These are phyloP conservation scores for Cryptococcus sp. DNA, from an alignment of 1,284 basidiomycete species.

Conservation along the genomic window DNA sequence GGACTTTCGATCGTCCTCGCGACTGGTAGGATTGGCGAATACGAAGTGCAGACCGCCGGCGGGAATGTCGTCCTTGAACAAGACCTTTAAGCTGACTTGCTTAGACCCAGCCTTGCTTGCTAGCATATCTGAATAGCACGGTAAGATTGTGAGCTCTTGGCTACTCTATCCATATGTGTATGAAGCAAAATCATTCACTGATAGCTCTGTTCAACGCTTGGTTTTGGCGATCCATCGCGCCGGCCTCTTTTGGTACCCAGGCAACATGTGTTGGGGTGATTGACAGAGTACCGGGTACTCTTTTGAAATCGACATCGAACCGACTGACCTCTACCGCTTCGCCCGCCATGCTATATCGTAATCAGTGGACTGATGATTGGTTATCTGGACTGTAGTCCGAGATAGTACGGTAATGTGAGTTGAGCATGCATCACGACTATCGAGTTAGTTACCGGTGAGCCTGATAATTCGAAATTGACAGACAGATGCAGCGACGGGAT, in stretches of 20 bases:
- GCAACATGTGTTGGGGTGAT: slow-evolving; percentile 44
- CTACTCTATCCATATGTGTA: background rate
- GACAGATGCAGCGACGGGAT: no score
- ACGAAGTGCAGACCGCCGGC: slow-evolving; percentile 47
- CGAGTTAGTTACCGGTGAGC: no score
- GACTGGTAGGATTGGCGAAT: slow-evolving; percentile 35
- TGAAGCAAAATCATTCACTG: slow-evolving; percentile 28
- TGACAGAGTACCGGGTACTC: slow-evolving; percentile 45
- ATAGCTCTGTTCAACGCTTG: slow-evolving; percentile 47
- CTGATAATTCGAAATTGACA: no score
- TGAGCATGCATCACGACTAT: background rate
- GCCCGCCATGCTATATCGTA: slow-evolving; percentile 12
- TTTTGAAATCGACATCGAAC: slow-evolving; percentile 48
- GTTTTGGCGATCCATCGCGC: slow-evolving; percentile 45
- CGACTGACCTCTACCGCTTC: slow-evolving; percentile 19
- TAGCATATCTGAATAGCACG: slow-evolving; percentile 41
- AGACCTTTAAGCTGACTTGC: slow-evolving; percentile 44
- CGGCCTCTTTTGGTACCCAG: slow-evolving; percentile 42
- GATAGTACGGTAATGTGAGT: no score
- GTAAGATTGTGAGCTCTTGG: background rate
- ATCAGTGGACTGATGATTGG: no score
- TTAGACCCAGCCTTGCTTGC: slow-evolving; percentile 46
- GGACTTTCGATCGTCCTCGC: slow-evolving; percentile 37
- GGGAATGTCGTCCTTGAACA: slow-evolving; percentile 50
- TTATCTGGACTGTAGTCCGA: no score